These are phyloP conservation scores for Cucumis sativus DNA, from an alignment of 306 rosid genomes.

Conservation along the genomic window Cucumber_9930_V3 NC_026655.2:9172001-9172500, in stretches of 20 bases:
- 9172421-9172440: too few species aligned
- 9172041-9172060: too few species aligned
- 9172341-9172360: constrained; percentile 35
- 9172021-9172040: too few species aligned
- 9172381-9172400: constrained; percentile 12
- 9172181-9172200: constrained; percentile 28
- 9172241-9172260: constrained; percentile 79
- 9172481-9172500: constrained; percentile 24
- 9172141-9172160: too few species aligned
- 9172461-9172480: too few species aligned
- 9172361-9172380: constrained; percentile 38
- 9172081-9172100: too few species aligned
- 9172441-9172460: too few species aligned
- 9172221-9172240: constrained; percentile 48
- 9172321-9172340: constrained; percentile 41
- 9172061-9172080: too few species aligned
- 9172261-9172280: constrained; percentile 35
- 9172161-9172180: constrained; percentile 34
- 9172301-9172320: constrained; percentile 36
- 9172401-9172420: too few species aligned
- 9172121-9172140: too few species aligned
- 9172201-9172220: constrained; percentile 38
- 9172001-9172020: too few species aligned
- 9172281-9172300: constrained; percentile 62
- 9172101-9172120: too few species aligned